These are phyloP conservation scores for Phalaenopsis equestris DNA, from an alignment of 106 monocot genomes.

Conservation along the genomic window DNA sequence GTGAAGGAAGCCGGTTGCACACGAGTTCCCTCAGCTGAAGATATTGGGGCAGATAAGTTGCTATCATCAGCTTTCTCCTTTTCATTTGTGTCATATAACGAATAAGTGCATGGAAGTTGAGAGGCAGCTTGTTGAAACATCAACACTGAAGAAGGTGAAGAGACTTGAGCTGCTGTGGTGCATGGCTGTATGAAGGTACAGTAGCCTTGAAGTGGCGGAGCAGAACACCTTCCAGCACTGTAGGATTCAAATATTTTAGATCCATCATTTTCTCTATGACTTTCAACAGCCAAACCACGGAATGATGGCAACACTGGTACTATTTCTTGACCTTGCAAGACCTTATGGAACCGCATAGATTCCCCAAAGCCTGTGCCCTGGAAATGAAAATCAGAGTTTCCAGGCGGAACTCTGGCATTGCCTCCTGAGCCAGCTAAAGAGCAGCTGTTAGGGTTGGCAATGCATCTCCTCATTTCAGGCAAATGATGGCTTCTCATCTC, in stretches of 20 bases:
- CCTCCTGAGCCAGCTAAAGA: constrained; percentile 22
- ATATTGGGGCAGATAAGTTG: background rate
- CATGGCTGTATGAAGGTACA: constrained; percentile 16
- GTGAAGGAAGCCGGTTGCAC: background rate
- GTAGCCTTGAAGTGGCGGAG: constrained; percentile 23
- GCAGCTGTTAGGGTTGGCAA: constrained; percentile 9
- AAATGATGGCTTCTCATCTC: constrained; percentile 26
- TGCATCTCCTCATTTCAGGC: constrained; percentile 31
- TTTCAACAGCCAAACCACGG: constrained; percentile 14
- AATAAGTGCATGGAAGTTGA: background rate
- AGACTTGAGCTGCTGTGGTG: constrained; percentile 30
- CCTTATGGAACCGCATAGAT: constrained; percentile 82
- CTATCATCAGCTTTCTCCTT: constrained; percentile 6
- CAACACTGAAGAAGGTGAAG: constrained; percentile 69
- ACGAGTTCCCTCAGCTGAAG: background rate
- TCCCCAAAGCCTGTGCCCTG: constrained; percentile 67
- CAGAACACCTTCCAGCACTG: constrained; percentile 10
- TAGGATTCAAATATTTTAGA: constrained; percentile 2
- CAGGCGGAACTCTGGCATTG: constrained; percentile 20
- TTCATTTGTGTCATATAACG: constrained; percentile 5
- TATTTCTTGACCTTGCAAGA: constrained; percentile 99
- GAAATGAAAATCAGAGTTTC: constrained; percentile 33
- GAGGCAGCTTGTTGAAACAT: constrained; percentile 52
- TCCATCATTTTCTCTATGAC: constrained; percentile 13
- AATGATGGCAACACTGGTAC: constrained; percentile 26